Base-by-base conservation (phyloP, 208 protist species). In the Jaenimonas drosophilae region DNA sequence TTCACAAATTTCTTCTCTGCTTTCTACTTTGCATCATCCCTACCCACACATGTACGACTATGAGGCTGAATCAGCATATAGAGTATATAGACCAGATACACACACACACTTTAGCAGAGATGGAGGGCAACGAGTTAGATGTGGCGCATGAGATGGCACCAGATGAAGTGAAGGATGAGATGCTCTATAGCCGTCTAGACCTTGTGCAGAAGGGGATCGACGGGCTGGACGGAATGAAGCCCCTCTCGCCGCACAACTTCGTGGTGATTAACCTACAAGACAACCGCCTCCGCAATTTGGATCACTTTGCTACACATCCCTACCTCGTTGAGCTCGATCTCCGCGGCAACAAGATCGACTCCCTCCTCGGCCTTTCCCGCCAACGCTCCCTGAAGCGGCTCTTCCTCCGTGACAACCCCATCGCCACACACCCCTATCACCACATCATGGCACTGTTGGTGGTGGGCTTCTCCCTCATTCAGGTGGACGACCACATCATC, bases 261-360 rank as follows among this genome's bases (percentile, higher is more conserved):
- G 52, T 88, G 14, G 20, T 55, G 3, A 75, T 92, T 23, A 68
- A 89, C 29, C 17, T 93, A 27, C 41, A 56, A 30, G 49, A 63
- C 33, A 93, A 93, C 50, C 21, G 36, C 5, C 37, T 93, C 2
- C 16, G 20, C 1, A 65, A 39, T 17, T 87, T 89, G 50, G 67
- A 84, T 17, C 40, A 70, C 49, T 88, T 93, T 39, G 76, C 79
- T 20, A 88, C 76, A 16, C 84, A 89, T 51, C 64, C 74, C 14
- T 75, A 70, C 42, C 50, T 93, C 1, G 48, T 62, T 36, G 64
- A 78, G 46, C 38, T 86, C 9, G 40, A 76, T 20, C 42, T 89
- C 27, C 50, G 72, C 38, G 52, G 66, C 37, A 93, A 89, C 32
- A 28, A 26, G 1, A 72, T 93, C 4, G 44, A 56, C 2, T 72